phyloP scores from a whole-genome alignment of 148 eudicot species.

The Rhododendron mucronatum region DNA sequence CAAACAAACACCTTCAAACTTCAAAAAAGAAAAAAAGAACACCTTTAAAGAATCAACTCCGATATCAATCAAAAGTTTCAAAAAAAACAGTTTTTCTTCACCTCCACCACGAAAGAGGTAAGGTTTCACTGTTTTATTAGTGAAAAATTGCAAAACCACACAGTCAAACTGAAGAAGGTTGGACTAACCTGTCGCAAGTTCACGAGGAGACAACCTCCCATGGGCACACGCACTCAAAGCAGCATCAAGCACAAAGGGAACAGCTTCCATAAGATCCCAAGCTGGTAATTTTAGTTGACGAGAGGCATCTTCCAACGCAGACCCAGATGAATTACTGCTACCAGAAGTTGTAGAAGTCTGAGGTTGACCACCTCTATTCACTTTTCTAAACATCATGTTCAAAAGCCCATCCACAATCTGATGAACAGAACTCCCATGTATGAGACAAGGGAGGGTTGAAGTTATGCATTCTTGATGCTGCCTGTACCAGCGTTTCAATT shows the following conservation, averaged over 20 bases:
- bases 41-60: background rate
- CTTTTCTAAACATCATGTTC: conserved; percentile 78
- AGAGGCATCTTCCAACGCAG: conserved; percentile 57
- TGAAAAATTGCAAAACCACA: background rate
- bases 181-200: conserved; percentile 86
- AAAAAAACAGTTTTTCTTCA: background rate
- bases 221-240: conserved; percentile 87
- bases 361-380: conserved; percentile 49
- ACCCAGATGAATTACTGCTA: conserved; percentile 72
- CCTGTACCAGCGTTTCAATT: conserved; percentile 72
- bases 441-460: conserved; percentile 77
- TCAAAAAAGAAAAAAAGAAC: background rate
- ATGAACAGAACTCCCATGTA: conserved; percentile 74
- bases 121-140: background rate
- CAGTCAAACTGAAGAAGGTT: background rate
- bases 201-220: conserved; percentile 87
- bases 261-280: conserved; percentile 96
- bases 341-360: conserved; percentile 52
- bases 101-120: background rate
- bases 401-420: conserved; percentile 76
- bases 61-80: background rate
- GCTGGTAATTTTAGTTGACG: conserved; percentile 74
- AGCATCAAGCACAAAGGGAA: conserved; percentile 93
- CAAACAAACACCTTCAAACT: background rate
- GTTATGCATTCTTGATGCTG: conserved; percentile 91